phyloP scores from a whole-genome alignment of 768 basidiomycete genomes.

The Mycena vulgaris region DNA sequence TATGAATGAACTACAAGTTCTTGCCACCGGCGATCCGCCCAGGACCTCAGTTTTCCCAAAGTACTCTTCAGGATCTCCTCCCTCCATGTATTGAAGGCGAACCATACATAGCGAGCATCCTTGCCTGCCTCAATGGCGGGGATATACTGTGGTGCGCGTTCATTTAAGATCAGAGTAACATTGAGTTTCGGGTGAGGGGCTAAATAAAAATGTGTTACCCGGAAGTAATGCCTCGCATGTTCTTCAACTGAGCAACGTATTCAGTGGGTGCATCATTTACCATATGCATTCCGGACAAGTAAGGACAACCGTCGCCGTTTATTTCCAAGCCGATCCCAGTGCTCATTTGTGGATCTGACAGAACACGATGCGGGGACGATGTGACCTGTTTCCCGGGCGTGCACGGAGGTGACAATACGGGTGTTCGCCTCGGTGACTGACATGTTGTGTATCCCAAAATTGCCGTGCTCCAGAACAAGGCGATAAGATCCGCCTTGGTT shows the following conservation, averaged over 20 bases:
- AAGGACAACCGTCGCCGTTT: constrained; percentile 14
- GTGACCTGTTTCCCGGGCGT: constrained; percentile 30
- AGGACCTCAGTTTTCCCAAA: neutral
- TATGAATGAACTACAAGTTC: neutral
- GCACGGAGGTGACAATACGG: constrained; percentile 20
- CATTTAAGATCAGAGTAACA: neutral
- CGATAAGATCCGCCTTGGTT: constrained; percentile 12
- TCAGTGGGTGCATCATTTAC: constrained; percentile 15
- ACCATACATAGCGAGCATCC: constrained; percentile 8
- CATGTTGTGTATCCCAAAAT: constrained; percentile 36
- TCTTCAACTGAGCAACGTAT: neutral
- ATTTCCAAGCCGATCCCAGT: constrained; percentile 24
- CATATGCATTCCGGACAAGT: constrained; percentile 19
- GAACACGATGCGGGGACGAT: constrained; percentile 31
- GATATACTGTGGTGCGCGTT: neutral
- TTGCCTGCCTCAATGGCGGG: neutral
- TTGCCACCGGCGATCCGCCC: neutral
- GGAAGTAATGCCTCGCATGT: constrained; percentile 25
- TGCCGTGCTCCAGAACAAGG: constrained; percentile 32
- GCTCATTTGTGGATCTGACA: constrained; percentile 26
- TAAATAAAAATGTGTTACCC: neutral
- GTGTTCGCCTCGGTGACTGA: neutral
- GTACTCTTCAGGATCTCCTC: constrained; percentile 9
- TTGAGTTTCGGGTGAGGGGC: no score
- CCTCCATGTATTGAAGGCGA: constrained; percentile 2